Conservation (phyloP, 805 yeast genomes). For the Starmera amethionina region DNA sequence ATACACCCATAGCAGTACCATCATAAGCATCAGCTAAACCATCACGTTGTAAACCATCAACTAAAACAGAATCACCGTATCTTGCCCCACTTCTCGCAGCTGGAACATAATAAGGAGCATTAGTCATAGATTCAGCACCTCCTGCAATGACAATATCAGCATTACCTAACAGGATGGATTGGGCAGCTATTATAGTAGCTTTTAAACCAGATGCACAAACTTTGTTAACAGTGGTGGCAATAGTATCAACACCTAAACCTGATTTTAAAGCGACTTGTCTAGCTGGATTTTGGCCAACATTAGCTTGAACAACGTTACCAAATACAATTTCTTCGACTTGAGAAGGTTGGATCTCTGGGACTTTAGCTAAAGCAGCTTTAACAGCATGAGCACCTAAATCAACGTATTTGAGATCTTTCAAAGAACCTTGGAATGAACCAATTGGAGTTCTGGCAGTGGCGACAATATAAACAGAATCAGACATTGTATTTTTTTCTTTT, state of each 20-base stretch:
- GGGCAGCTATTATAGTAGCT: slow-evolving; percentile 84
- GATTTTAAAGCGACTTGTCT: slow-evolving; percentile 93
- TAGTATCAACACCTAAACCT: slow-evolving; percentile 70
- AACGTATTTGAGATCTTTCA: slow-evolving; percentile 64
- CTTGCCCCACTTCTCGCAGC: slow-evolving; percentile 80
- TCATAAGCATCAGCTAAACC: slow-evolving; percentile 92
- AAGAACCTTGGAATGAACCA: slow-evolving; percentile 85
- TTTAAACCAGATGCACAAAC: slow-evolving; percentile 97
- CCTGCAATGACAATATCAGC: slow-evolving; percentile 95
- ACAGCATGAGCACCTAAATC: slow-evolving; percentile 94
- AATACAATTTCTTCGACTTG: slow-evolving; percentile 84
- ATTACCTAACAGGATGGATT: slow-evolving; percentile 75
- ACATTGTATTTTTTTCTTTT: slow-evolving; percentile 13
- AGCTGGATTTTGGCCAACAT: slow-evolving; percentile 96
- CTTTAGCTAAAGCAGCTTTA: slow-evolving; percentile 74
- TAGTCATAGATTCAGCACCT: slow-evolving; percentile 97
- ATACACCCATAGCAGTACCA: slow-evolving; percentile 86
- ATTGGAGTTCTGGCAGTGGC: slow-evolving; percentile 91
- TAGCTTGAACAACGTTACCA: slow-evolving; percentile 90
- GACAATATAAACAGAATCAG: slow-evolving; percentile 69
- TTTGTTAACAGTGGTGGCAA: slow-evolving; percentile 89
- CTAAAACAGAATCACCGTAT: slow-evolving; percentile 70
- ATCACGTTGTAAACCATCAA: slow-evolving; percentile 89
- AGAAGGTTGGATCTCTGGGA: slow-evolving; percentile 68
- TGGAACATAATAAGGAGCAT: slow-evolving; percentile 88